Evolutionary conservation across 345 rosid genomes (phyloP).

Genomic region (Schrenkiella parvula): DNA sequence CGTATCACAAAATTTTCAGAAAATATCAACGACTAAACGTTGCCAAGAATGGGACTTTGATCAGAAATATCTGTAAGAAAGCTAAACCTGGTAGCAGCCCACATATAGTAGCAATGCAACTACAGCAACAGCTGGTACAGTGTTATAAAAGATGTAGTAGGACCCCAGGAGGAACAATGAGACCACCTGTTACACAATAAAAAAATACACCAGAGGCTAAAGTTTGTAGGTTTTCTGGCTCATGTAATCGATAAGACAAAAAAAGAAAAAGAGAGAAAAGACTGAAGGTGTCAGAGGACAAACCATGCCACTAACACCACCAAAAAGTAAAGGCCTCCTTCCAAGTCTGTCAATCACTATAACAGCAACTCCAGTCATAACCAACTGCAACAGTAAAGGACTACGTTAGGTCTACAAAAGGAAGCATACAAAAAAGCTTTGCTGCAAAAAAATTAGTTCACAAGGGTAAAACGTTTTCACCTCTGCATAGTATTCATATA

Average conservation of each 20-base stretch:
- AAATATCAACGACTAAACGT: background rate
- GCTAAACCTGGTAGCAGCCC: slow-evolving; percentile 88
- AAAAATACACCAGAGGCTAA: background rate
- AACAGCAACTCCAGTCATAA: slow-evolving; percentile 90
- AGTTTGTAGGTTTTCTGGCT: background rate
- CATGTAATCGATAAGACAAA: background rate
- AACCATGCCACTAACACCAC: slow-evolving; percentile 96
- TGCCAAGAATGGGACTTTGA: background rate
- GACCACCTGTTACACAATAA: slow-evolving; percentile 49
- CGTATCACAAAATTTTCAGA: background rate
- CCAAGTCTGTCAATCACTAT: slow-evolving; percentile 85
- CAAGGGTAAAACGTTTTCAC: background rate
- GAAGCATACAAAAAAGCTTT: background rate
- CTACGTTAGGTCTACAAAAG: background rate
- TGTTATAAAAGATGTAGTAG: slow-evolving; percentile 71
- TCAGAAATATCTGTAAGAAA: slow-evolving; percentile 14
- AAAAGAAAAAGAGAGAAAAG: background rate
- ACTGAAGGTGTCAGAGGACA: slow-evolving; percentile 15
- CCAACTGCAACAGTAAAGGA: slow-evolving; percentile 48
- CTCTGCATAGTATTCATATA: background rate
- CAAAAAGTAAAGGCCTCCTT: slow-evolving; percentile 87
- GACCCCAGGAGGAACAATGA: slow-evolving; percentile 92
- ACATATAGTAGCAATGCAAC: slow-evolving; percentile 79
- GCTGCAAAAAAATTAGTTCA: background rate
- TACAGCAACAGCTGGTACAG: slow-evolving; percentile 64